Conservation (phyloP, 164 flowering plant genomes). For the Vitis rupestris region DNA sequence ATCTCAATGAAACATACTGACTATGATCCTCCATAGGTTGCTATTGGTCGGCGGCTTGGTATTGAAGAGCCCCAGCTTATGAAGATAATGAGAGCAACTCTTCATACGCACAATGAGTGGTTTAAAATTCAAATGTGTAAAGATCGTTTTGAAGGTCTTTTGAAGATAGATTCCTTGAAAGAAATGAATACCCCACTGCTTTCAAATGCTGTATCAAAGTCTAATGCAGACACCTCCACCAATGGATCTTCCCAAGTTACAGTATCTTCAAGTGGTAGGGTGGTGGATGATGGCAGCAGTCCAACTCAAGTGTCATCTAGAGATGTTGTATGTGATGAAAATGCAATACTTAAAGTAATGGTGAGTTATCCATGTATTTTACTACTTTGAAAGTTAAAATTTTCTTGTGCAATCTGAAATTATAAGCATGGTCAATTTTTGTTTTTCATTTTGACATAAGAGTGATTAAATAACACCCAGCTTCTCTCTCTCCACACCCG, state of each 20-base stretch:
- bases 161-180: constrained; percentile 76
- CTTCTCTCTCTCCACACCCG: too few relatives aligned
- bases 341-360: constrained; percentile 96
- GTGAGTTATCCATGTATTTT: constrained; percentile 43
- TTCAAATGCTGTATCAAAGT: constrained; percentile 43
- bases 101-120: constrained; percentile 89
- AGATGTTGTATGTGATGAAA: constrained; percentile 76
- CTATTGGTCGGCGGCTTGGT: constrained; percentile 80
- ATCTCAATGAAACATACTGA: background rate
- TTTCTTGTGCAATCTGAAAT: background rate
- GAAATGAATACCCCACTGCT: constrained; percentile 53
- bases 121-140: constrained; percentile 92
- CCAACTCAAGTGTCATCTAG: constrained; percentile 64
- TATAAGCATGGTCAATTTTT: background rate
- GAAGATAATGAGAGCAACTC: constrained; percentile 87
- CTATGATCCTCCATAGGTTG: constrained; percentile 49
- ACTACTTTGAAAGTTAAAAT: background rate
- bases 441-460: background rate
- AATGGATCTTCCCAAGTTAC: constrained; percentile 78
- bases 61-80: constrained; percentile 95
- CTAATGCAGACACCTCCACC: constrained; percentile 46
- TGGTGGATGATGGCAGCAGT: constrained; percentile 74
- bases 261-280: constrained; percentile 53
- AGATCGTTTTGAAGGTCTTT: constrained; percentile 82
- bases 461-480: too few relatives aligned